Conservation (phyloP, 1,284 basidiomycete species). For the Thecaphora thlaspeos region DNA sequence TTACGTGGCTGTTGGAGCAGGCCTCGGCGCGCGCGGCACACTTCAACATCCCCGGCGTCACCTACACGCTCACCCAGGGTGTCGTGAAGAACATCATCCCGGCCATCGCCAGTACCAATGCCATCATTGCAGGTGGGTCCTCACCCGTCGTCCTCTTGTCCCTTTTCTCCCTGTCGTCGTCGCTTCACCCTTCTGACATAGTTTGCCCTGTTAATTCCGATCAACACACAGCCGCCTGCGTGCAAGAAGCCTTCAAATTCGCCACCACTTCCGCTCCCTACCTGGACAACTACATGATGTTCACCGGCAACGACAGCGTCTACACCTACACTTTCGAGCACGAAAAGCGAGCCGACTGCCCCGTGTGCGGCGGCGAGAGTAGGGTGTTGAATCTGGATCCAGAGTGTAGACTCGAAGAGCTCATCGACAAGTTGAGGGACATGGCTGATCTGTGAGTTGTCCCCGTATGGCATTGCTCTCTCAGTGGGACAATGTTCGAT, state of each 20-base stretch:
- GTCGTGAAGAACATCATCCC: constrained; percentile 99
- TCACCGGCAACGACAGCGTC: constrained; percentile 86
- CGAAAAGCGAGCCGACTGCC: constrained; percentile 87
- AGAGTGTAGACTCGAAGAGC: constrained; percentile 20
- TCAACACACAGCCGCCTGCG: constrained; percentile 73
- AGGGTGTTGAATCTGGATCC: constrained; percentile 15
- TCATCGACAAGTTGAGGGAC: constrained; percentile 45
- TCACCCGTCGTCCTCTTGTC: constrained; percentile 63
- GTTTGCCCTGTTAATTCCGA: too few relatives aligned
- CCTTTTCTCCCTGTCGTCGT: too few relatives aligned
- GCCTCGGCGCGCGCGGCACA: constrained; percentile 74
- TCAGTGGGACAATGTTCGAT: not conserved
- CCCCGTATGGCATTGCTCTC: too few relatives aligned
- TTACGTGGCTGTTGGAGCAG: constrained; percentile 83
- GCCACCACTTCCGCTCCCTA: constrained; percentile 90
- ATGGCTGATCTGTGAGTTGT: constrained; percentile 45
- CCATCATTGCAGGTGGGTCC: constrained; percentile 58
- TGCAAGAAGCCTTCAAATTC: constrained; percentile 98
- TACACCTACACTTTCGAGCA: constrained; percentile 98
- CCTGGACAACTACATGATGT: constrained; percentile 93
- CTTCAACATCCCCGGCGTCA: constrained; percentile 96
- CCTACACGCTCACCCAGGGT: constrained; percentile 95
- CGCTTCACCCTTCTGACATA: too few relatives aligned
- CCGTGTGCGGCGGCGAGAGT: constrained; percentile 88
- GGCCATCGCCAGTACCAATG: constrained; percentile 62